Conservation (phyloP, 805 yeast genomes). For the Sungouiella thailandica region DNA sequence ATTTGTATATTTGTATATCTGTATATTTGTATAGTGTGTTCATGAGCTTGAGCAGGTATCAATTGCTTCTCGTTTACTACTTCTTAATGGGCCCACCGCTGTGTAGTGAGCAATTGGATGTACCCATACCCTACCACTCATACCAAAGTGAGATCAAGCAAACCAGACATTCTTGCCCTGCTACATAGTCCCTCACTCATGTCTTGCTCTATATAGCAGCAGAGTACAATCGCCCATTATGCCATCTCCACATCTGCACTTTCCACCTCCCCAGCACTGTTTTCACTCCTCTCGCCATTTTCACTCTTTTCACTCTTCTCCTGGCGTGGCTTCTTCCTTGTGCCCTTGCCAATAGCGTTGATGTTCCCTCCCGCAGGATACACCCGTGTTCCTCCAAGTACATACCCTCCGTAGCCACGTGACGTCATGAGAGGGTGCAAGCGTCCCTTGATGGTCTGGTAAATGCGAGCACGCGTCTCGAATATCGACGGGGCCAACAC, state of each 20-base stretch:
- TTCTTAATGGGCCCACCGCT: too few relatives aligned
- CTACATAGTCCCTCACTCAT: too few relatives aligned
- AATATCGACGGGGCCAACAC: slow-evolving; percentile 77
- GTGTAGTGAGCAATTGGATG: too few relatives aligned
- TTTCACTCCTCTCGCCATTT: slow-evolving; percentile 1
- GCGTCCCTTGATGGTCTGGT: slow-evolving; percentile 91
- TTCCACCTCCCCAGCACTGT: slow-evolving; percentile 1
- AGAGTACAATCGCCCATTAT: too few relatives aligned
- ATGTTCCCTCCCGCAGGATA: slow-evolving; percentile 57
- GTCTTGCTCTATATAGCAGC: too few relatives aligned
- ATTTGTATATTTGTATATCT: too few relatives aligned
- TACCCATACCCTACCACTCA: too few relatives aligned
- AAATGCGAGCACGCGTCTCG: slow-evolving; percentile 79
- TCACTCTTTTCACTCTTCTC: slow-evolving; percentile 2
- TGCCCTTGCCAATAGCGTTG: slow-evolving; percentile 66
- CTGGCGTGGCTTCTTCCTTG: slow-evolving; percentile 32
- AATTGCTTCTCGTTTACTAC: too few relatives aligned
- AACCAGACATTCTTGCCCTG: too few relatives aligned
- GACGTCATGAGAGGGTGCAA: slow-evolving; percentile 94
- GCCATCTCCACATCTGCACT: neutral
- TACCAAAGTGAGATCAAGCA: too few relatives aligned
- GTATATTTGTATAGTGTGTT: too few relatives aligned
- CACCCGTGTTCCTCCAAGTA: slow-evolving; percentile 75
- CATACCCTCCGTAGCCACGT: slow-evolving; percentile 87
- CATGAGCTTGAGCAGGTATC: too few relatives aligned